phyloP scores from a whole-genome alignment of 352 stramenopile species.

The Pythium graminicola region DNA sequence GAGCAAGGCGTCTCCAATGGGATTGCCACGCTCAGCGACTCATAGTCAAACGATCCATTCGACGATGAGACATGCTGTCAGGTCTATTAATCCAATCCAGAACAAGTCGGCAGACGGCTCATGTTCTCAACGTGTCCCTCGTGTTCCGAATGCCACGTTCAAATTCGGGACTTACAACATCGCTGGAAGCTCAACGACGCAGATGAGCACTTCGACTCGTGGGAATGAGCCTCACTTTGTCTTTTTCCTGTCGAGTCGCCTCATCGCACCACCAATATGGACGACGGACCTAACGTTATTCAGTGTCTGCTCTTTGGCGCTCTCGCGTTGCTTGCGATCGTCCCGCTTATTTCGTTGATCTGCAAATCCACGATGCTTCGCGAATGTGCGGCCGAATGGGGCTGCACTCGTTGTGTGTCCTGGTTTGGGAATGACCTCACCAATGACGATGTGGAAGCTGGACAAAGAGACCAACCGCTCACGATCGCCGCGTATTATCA shows the following conservation, averaged over 20 bases:
- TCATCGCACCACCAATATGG: neutral
- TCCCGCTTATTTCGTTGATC: neutral
- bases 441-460: conserved; percentile 1
- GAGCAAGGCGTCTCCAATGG: too few relatives aligned
- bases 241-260: neutral
- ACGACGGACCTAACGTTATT: conserved; percentile 1
- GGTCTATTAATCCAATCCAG: too few relatives aligned
- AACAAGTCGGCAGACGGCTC: too few relatives aligned
- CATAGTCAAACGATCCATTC: too few relatives aligned
- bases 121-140: too few relatives aligned
- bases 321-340: conserved; percentile 10
- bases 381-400: conserved; percentile 1
- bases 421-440: neutral
- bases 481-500: conserved; percentile 11
- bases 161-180: too few relatives aligned
- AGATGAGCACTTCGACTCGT: too few relatives aligned
- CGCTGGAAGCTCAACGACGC: too few relatives aligned
- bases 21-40: too few relatives aligned
- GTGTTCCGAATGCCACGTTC: too few relatives aligned
- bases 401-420: neutral
- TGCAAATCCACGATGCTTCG: conserved; percentile 6
- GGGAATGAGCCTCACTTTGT: conserved; percentile 1
- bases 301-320: conserved; percentile 9
- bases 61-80: too few relatives aligned
- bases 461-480: neutral